Evolutionary conservation across 768 basidiomycete genomes (phyloP).

Genomic region (Psilocybe subaeruginosa): DNA sequence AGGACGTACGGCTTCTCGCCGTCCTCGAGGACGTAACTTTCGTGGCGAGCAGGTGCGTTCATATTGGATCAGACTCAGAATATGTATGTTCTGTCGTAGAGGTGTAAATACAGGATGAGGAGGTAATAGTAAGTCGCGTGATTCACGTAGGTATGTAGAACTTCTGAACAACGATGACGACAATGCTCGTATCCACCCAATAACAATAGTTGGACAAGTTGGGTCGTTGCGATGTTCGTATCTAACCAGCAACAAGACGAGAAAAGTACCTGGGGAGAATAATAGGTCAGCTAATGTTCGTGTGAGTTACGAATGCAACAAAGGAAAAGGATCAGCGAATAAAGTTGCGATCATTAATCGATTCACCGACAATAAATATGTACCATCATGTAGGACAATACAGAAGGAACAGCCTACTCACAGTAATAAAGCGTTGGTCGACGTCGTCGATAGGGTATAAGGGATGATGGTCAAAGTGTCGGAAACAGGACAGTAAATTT

Average conservation of each 20-base stretch:
- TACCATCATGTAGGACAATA: slow-evolving; percentile 48
- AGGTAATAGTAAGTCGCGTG: slow-evolving; percentile 12
- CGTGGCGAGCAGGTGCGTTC: slow-evolving; percentile 95
- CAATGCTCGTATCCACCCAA: not conserved
- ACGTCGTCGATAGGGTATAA: slow-evolving; percentile 10
- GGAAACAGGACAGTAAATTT: slow-evolving; percentile 13
- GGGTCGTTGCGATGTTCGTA: not conserved
- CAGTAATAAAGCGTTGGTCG: slow-evolving; percentile 17
- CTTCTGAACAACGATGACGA: not conserved
- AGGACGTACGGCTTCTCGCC: slow-evolving; percentile 88
- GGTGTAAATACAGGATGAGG: slow-evolving; percentile 19
- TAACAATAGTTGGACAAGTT: not conserved
- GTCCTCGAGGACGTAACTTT: slow-evolving; percentile 90
- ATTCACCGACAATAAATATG: slow-evolving; percentile 79
- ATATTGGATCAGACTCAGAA: slow-evolving; percentile 41
- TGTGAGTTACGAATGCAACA: not conserved
- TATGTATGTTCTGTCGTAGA: slow-evolving; percentile 14
- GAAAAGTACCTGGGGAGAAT: slow-evolving; percentile 10
- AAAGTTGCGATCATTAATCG: slow-evolving; percentile 51
- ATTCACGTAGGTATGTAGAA: slow-evolving; percentile 17
- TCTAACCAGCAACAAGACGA: not conserved
- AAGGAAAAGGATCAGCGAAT: slow-evolving; percentile 42
- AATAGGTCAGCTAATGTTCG: not conserved
- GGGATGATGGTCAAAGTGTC: not conserved
- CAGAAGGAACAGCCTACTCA: slow-evolving; percentile 26